phyloP scores from a whole-genome alignment of 2,329 filamentous ascomycete species.

The Teratosphaeria nubilosa region DNA sequence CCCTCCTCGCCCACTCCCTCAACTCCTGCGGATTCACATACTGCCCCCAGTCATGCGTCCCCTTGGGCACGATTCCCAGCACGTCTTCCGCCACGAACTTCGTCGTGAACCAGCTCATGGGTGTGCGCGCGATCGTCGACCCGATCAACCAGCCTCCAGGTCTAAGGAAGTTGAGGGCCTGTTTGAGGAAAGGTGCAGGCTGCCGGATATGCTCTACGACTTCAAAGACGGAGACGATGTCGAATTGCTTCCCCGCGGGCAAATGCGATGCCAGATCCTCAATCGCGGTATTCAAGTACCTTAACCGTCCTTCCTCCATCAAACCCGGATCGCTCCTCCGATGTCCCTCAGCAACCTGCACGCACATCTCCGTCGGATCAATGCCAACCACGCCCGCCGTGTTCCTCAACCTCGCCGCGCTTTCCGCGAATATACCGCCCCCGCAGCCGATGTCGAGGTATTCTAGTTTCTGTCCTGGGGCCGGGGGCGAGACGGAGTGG shows the following conservation, averaged over 20 bases:
- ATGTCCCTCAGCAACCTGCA: conserved; percentile 66
- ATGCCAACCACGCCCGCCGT: conserved; percentile 58
- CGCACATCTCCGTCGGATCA: conserved; percentile 64
- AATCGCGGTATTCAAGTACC: conserved; percentile 66
- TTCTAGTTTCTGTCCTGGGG: conserved; percentile 37
- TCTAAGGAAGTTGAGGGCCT: conserved; percentile 63
- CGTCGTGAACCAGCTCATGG: conserved; percentile 83
- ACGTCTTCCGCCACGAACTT: conserved; percentile 87
- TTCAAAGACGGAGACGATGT: conserved; percentile 83
- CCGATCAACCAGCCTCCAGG: conserved; percentile 90
- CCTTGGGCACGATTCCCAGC: conserved; percentile 74
- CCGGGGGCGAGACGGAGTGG: conserved; percentile 37
- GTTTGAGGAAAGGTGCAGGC: conserved; percentile 62
- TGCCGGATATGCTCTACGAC: conserved; percentile 85
- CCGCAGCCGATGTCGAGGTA: conserved; percentile 94
- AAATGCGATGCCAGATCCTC: conserved; percentile 47
- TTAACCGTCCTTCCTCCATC: conserved; percentile 42
- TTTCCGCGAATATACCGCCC: conserved; percentile 92
- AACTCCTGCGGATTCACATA: conserved; percentile 85
- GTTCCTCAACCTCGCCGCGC: conserved; percentile 55
- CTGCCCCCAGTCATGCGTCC: conserved; percentile 93
- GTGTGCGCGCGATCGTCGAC: conserved; percentile 84
- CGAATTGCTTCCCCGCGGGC: conserved; percentile 41
- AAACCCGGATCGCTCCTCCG: conserved; percentile 64
- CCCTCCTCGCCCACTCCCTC: conserved; percentile 35